phyloP scores from a whole-genome alignment of 441 rosid genomes.

The Eutrema salsugineum region DNA sequence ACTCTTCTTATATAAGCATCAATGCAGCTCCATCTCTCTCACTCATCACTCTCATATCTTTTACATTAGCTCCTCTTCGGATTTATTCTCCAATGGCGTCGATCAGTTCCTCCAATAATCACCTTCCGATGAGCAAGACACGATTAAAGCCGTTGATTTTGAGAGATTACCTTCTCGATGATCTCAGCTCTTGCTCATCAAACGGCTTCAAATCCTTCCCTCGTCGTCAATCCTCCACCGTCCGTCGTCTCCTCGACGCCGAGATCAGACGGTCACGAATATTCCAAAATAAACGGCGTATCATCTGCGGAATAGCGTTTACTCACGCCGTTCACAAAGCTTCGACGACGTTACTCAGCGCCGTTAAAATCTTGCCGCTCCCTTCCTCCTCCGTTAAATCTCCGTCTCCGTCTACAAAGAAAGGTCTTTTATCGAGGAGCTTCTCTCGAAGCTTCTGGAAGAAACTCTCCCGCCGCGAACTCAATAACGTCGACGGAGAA shows the following conservation, averaged over 20 bases:
- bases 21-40: neutral
- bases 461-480: neutral
- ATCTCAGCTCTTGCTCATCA: conserved; percentile 80
- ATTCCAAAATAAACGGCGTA: conserved; percentile 10
- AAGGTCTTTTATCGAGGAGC: conserved; percentile 32
- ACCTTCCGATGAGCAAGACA: neutral
- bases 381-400: conserved; percentile 32
- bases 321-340: conserved; percentile 54
- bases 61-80: neutral
- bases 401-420: conserved; percentile 14
- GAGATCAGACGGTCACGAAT: conserved; percentile 38
- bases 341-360: conserved; percentile 50
- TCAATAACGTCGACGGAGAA: conserved; percentile 1
- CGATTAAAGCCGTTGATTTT: conserved; percentile 40
- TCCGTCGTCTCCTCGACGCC: conserved; percentile 44
- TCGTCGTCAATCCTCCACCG: conserved; percentile 49
- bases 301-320: conserved; percentile 21
- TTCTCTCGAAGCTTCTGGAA: conserved; percentile 33
- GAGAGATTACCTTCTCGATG: conserved; percentile 62
- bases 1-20: neutral
- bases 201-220: conserved; percentile 75
- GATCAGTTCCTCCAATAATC: conserved; percentile 4
- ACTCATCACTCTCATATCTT: neutral
- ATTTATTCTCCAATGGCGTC: conserved; percentile 1
- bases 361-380: conserved; percentile 50